Evolutionary conservation across 2,329 filamentous ascomycete genomes (phyloP).

Genomic region (Claviceps sorghi): DNA sequence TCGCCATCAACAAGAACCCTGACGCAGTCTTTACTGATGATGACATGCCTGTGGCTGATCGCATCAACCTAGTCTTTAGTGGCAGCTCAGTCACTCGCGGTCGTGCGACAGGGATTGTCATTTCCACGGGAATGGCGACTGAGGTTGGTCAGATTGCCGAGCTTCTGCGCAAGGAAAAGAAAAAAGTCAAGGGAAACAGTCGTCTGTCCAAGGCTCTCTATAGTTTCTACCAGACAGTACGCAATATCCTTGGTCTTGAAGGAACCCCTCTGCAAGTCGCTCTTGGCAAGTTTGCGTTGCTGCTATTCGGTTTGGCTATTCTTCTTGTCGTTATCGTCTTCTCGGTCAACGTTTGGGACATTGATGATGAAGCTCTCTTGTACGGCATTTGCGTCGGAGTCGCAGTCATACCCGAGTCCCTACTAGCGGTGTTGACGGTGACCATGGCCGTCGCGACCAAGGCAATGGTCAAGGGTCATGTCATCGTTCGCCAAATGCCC

Average conservation of each 20-base stretch:
- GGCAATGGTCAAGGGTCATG: slow-evolving; percentile 48
- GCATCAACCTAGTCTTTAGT: slow-evolving; percentile 56
- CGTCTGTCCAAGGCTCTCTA: slow-evolving; percentile 31
- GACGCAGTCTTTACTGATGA: slow-evolving; percentile 36
- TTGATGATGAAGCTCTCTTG: slow-evolving; percentile 43
- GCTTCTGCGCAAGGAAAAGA: slow-evolving; percentile 44
- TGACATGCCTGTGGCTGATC: slow-evolving; percentile 50
- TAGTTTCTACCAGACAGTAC: slow-evolving; percentile 27
- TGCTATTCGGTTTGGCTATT: slow-evolving; percentile 60
- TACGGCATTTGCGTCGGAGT: slow-evolving; percentile 48
- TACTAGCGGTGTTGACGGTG: slow-evolving; percentile 56
- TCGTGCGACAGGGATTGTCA: slow-evolving; percentile 53
- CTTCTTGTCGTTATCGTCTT: slow-evolving; percentile 48
- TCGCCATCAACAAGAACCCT: slow-evolving; percentile 53
- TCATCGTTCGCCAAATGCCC: slow-evolving; percentile 50
- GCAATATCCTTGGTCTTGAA: slow-evolving; percentile 48
- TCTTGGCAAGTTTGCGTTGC: slow-evolving; percentile 69
- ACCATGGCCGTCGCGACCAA: slow-evolving; percentile 55
- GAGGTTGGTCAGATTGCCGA: slow-evolving; percentile 65
- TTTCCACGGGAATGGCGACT: slow-evolving; percentile 57
- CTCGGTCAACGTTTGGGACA: slow-evolving; percentile 37
- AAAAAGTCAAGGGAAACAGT: slow-evolving; percentile 23
- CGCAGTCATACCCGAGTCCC: slow-evolving; percentile 49
- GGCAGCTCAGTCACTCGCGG: slow-evolving; percentile 60
- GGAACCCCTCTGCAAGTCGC: slow-evolving; percentile 78